Conservation (phyloP, 129 eudicot species). For the Artemisia tridentata region DNA sequence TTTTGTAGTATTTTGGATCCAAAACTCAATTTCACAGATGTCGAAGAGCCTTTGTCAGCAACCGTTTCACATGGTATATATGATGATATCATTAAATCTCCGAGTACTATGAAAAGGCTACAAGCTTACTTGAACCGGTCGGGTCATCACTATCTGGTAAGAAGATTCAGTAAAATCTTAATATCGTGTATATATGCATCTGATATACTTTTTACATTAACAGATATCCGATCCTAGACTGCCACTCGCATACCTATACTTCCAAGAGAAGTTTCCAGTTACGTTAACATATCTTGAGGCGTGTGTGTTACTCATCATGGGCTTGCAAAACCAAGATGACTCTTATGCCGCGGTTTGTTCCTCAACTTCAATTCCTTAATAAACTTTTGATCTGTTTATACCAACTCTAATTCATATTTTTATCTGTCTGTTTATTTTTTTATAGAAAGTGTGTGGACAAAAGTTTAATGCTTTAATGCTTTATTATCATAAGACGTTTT, state of each 20-base stretch:
- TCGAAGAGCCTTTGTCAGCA: slow-evolving; percentile 33
- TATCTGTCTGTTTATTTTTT: not conserved
- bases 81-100: slow-evolving; percentile 39
- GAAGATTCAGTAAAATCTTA: too few relatives aligned
- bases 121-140: too few relatives aligned
- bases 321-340: slow-evolving; percentile 78
- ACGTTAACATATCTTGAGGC: slow-evolving; percentile 65
- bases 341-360: slow-evolving; percentile 62
- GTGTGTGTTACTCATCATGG: slow-evolving; percentile 73
- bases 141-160: too few relatives aligned
- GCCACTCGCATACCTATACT: slow-evolving; percentile 57
- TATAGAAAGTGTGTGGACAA: slow-evolving; percentile 65
- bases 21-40: slow-evolving; percentile 59
- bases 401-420: not conserved
- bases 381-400: not conserved
- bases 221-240: slow-evolving; percentile 17
- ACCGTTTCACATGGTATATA: slow-evolving; percentile 43
- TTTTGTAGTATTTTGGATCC: slow-evolving; percentile 80
- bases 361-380: not conserved
- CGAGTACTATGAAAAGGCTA: slow-evolving; percentile 52
- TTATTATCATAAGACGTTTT: too few relatives aligned
- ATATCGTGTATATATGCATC: too few relatives aligned
- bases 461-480: too few relatives aligned
- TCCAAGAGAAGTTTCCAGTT: slow-evolving; percentile 75
- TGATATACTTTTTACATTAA: too few relatives aligned